These are phyloP conservation scores for Vicia villosa DNA, from an alignment of 306 rosid genomes.

Conservation along the genomic window DNA sequence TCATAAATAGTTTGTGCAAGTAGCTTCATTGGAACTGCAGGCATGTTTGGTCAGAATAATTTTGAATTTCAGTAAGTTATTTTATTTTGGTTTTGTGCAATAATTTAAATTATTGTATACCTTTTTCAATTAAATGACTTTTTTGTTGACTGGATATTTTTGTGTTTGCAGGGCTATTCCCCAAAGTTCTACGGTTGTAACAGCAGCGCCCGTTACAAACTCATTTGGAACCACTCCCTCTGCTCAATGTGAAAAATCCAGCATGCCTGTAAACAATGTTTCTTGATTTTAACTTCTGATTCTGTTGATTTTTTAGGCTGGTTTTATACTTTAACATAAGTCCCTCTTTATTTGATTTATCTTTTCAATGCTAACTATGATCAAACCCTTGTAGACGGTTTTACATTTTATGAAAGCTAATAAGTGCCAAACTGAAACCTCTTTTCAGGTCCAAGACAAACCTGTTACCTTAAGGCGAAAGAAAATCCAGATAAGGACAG, in stretches of 20 bases:
- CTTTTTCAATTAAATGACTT: neutral
- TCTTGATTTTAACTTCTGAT: constrained; percentile 32
- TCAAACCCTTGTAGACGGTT: constrained; percentile 28
- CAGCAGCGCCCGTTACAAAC: constrained; percentile 64
- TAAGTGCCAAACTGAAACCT: constrained; percentile 15
- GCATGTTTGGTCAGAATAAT: constrained; percentile 67
- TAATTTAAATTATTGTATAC: constrained; percentile 4
- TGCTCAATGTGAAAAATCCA: constrained; percentile 92
- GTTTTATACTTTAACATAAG: neutral
- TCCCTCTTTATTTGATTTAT: neutral
- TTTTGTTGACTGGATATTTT: neutral
- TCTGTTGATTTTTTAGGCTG: neutral
- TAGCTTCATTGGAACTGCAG: constrained; percentile 48
- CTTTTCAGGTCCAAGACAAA: constrained; percentile 71
- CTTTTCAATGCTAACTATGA: constrained; percentile 20
- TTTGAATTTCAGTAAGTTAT: constrained; percentile 68
- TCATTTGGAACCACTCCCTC: constrained; percentile 98
- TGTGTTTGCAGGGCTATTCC: constrained; percentile 56
- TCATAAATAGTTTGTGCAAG: constrained; percentile 54
- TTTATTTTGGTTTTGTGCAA: constrained; percentile 11
- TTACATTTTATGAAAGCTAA: constrained; percentile 15
- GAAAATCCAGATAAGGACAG: constrained; percentile 72
- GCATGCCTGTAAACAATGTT: constrained; percentile 77
- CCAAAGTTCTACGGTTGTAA: constrained; percentile 55
- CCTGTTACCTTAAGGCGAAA: constrained; percentile 80